phyloP scores from a whole-genome alignment of 371 early-diverging fungal species.

The Cokeromyces recurvatus region DNA sequence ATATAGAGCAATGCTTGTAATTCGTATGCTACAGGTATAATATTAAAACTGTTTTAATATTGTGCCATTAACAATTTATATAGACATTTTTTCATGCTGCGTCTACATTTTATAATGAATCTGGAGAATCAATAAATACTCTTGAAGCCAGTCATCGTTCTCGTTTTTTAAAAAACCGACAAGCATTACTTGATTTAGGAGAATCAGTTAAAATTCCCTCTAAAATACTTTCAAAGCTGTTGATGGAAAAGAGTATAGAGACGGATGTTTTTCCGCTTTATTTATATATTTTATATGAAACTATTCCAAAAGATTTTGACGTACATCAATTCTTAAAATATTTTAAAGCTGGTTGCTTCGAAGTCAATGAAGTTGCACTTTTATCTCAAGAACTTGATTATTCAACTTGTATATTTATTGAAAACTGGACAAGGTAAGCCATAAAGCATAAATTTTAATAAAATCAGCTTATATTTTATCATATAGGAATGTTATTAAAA shows the following conservation, averaged over 20 bases:
- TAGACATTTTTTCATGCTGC: constrained; percentile 40
- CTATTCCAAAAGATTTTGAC: constrained; percentile 18
- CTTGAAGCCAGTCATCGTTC: constrained; percentile 10
- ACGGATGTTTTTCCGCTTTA: constrained; percentile 48
- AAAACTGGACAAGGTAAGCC: constrained; percentile 39
- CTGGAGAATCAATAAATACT: constrained; percentile 4
- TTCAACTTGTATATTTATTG: constrained; percentile 31
- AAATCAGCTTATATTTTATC: not conserved
- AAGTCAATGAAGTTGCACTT: constrained; percentile 29
- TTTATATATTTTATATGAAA: constrained; percentile 30
- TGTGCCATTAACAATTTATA: no score
- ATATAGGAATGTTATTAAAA: constrained; percentile 29
- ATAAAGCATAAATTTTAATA: not conserved
- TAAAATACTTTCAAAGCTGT: constrained; percentile 18
- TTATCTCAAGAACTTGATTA: constrained; percentile 29
- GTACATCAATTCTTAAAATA: constrained; percentile 26
- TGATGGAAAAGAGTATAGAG: constrained; percentile 58
- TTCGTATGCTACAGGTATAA: constrained; percentile 40
- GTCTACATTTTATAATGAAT: constrained; percentile 25
- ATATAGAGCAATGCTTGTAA: constrained; percentile 37
- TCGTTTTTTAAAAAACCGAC: constrained; percentile 15
- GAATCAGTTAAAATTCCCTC: constrained; percentile 28
- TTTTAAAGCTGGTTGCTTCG: constrained; percentile 35
- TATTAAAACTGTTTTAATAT: no score
- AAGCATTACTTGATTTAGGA: constrained; percentile 26